These are phyloP conservation scores for Rhodofomes roseus DNA, from an alignment of 1,284 basidiomycete species.

Conservation along the genomic window DNA sequence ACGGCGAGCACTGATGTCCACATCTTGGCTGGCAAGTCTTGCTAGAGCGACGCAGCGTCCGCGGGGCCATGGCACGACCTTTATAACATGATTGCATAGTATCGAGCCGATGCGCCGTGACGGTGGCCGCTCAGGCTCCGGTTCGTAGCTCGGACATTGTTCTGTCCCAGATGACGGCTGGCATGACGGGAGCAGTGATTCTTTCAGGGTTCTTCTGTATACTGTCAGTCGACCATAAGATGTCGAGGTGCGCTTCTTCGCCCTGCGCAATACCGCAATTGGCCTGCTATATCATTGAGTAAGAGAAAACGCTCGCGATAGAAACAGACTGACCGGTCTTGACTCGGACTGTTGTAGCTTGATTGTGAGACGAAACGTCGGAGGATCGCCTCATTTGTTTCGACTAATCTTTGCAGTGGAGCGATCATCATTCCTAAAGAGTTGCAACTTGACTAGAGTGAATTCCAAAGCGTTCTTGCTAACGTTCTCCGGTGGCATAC, in stretches of 20 bases:
- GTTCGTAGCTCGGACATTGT: background rate
- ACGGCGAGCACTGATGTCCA: background rate
- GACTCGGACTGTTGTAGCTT: background rate
- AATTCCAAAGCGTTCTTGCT: too few relatives aligned
- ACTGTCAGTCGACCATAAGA: background rate
- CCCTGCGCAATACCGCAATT: background rate
- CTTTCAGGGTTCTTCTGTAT: background rate
- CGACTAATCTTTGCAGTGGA: too few relatives aligned
- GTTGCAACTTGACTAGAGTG: too few relatives aligned
- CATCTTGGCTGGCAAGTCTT: background rate
- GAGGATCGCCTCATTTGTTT: too few relatives aligned
- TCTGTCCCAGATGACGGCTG: background rate
- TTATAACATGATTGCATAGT: background rate
- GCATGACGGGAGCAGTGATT: background rate
- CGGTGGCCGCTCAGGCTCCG: background rate
- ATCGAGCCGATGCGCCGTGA: background rate
- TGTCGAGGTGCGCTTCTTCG: background rate
- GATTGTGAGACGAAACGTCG: too few relatives aligned
- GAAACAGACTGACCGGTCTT: background rate
- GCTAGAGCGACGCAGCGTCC: background rate
- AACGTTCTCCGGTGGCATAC: too few relatives aligned
- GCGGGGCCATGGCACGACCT: background rate
- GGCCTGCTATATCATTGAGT: background rate
- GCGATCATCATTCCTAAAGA: too few relatives aligned
- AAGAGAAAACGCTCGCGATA: background rate